Conservation (phyloP, 768 basidiomycete species). For the Tylopilus sp. region DNA sequence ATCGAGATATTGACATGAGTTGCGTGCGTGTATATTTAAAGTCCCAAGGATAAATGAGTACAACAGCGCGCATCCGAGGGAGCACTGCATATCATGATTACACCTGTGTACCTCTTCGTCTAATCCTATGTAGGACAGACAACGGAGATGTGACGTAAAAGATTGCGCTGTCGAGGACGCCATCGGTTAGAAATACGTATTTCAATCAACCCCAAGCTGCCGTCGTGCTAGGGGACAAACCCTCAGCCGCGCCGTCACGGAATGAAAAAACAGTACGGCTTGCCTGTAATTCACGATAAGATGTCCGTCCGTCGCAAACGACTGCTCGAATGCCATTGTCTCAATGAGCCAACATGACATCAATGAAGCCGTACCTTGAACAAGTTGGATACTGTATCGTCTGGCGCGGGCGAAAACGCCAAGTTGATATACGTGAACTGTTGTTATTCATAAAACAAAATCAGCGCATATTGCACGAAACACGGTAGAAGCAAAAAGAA, state of each 20-base stretch:
- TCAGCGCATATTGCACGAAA: slow-evolving; percentile 1
- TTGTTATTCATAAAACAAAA: slow-evolving; percentile 16
- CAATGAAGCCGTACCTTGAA: slow-evolving; percentile 42
- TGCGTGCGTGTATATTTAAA: neutral
- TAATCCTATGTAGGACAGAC: neutral
- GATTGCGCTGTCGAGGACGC: neutral
- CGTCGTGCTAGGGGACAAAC: slow-evolving; percentile 42
- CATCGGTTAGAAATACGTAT: neutral
- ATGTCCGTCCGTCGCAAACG: slow-evolving; percentile 84
- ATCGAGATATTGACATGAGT: neutral
- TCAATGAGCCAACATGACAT: slow-evolving; percentile 2
- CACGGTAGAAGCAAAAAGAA: too few relatives aligned
- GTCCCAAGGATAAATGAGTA: neutral
- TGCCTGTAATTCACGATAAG: slow-evolving; percentile 92
- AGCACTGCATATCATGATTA: slow-evolving; percentile 3
- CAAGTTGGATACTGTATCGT: slow-evolving; percentile 69
- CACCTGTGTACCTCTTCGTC: neutral
- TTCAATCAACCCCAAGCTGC: slow-evolving; percentile 57
- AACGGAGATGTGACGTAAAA: slow-evolving; percentile 3
- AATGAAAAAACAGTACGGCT: slow-evolving; percentile 8
- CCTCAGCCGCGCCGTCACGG: slow-evolving; percentile 3
- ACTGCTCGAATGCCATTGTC: slow-evolving; percentile 38
- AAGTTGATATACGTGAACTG: slow-evolving; percentile 77
- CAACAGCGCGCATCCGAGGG: neutral
- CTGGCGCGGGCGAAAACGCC: slow-evolving; percentile 73